Evolutionary conservation across 352 stramenopile species (phyloP).

Genomic region (Pythium rhizo-oryzae): DNA sequence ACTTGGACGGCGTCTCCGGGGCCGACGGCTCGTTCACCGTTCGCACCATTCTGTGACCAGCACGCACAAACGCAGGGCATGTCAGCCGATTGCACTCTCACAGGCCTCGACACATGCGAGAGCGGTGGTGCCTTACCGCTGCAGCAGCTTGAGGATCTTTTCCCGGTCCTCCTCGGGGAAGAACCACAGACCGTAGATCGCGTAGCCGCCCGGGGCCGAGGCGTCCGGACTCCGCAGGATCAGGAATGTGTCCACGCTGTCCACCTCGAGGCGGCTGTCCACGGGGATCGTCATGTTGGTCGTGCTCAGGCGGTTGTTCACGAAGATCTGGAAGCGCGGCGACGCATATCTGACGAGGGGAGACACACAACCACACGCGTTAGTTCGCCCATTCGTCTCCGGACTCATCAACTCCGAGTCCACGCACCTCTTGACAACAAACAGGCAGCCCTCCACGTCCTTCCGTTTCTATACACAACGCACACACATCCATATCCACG

Average conservation of each 20-base stretch:
- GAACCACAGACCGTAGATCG: constrained; percentile 89
- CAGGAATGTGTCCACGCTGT: constrained; percentile 85
- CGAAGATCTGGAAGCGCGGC: constrained; percentile 84
- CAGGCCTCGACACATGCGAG: background rate
- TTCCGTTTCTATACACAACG: constrained; percentile 80
- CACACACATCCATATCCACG: constrained; percentile 8
- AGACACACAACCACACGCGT: background rate
- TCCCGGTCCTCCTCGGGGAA: constrained; percentile 83
- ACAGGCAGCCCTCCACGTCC: constrained; percentile 84
- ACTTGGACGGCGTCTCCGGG: constrained; percentile 27
- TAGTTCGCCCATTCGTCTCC: background rate
- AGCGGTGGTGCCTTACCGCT: constrained; percentile 41
- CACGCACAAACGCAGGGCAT: background rate
- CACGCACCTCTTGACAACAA: constrained; percentile 77
- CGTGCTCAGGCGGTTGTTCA: constrained; percentile 90
- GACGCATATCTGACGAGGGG: constrained; percentile 50
- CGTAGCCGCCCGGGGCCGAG: constrained; percentile 45
- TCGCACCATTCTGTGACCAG: constrained; percentile 50
- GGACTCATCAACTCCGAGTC: background rate
- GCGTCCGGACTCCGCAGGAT: constrained; percentile 71
- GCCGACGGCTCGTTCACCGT: constrained; percentile 45
- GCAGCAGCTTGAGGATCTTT: constrained; percentile 76
- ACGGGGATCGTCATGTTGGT: constrained; percentile 85
- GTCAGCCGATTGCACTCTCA: background rate
- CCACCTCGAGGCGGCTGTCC: constrained; percentile 71